Base-by-base conservation (phyloP, 169 alveolate species). In the Miamiensis avidus region DNA sequence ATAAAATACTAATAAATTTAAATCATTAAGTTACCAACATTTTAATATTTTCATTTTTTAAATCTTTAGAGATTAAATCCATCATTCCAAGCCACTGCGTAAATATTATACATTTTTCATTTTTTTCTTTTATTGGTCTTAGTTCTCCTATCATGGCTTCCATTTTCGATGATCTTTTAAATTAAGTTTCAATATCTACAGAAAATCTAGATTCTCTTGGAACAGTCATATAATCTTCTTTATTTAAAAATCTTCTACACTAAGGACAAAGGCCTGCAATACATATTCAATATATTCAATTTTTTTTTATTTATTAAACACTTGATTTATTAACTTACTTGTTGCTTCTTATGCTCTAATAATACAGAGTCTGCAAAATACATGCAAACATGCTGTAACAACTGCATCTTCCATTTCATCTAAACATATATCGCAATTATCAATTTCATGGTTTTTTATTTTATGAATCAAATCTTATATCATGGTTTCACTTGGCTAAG, bases 391-490 rank as follows among this genome's bases (percentile, higher is more conserved):
- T 29, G 78, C 91, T 0, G 94, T 88, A 25, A 92, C 83, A 0
- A 91, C 92, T 25, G 94, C 85, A 73, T 94, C 94, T 49, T 89
- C 91, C 69, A 90, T 86, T 27, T 78, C 78, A 34, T 94, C 96
- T 0, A 91, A 86, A 72, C 97, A 94, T 27, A 94, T 75, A 30
- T 93, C 92, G 75, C 97, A 94, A 15, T 89, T 89, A 32, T 82
- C 81, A 26, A 79, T 79, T 29, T 82, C 84, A 31, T 91, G 90
- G 32, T 89, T 74, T 34, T 89, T 90, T 15, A 91, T 85, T 82
- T 89, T 87, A 20, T 85, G 88, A 0, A 85, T 34, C 25, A 89
- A 82, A 20, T 82, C 90, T 26, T 87, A 34, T 30, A 88, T 74
- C 34, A 88, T 82, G 64, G 78, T 25, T 29, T 82, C 31, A 73